These are phyloP conservation scores for Alnus glutinosa DNA, from an alignment of 306 rosid species.

Conservation along the genomic window DNA sequence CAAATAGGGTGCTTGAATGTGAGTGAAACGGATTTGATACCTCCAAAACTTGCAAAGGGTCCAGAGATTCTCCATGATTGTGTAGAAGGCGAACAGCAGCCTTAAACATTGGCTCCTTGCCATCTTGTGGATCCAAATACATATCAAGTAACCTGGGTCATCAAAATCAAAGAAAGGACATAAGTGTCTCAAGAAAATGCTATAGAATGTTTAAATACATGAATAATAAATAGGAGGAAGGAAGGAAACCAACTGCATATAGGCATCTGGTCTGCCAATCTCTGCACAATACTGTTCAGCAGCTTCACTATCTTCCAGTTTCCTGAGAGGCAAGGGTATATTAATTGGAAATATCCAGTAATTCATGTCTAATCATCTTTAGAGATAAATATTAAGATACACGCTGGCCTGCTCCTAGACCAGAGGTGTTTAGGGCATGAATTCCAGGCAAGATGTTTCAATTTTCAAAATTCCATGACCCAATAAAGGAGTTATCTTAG, in stretches of 20 bases:
- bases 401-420: neutral
- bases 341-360: neutral
- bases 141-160: constrained; percentile 88
- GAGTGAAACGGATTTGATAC: constrained; percentile 43
- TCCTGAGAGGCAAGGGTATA: constrained; percentile 53
- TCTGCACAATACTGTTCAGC: constrained; percentile 99
- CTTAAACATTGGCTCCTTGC: constrained; percentile 97
- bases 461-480: constrained; percentile 1
- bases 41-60: constrained; percentile 93
- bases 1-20: neutral
- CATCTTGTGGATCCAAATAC: constrained; percentile 98
- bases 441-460: neutral
- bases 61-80: constrained; percentile 95
- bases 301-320: constrained; percentile 94
- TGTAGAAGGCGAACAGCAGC: constrained; percentile 99
- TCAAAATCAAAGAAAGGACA: constrained; percentile 26
- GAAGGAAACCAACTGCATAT: constrained; percentile 78
- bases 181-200: constrained; percentile 18
- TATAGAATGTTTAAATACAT: neutral
- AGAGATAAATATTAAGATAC: neutral
- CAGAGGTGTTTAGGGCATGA: neutral
- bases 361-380: constrained; percentile 20
- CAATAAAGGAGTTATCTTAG: neutral
- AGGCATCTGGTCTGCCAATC: constrained; percentile 96
- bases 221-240: constrained; percentile 17